Base-by-base conservation (phyloP, 1,284 basidiomycete species). In the Cystobasidium sp. region DNA sequence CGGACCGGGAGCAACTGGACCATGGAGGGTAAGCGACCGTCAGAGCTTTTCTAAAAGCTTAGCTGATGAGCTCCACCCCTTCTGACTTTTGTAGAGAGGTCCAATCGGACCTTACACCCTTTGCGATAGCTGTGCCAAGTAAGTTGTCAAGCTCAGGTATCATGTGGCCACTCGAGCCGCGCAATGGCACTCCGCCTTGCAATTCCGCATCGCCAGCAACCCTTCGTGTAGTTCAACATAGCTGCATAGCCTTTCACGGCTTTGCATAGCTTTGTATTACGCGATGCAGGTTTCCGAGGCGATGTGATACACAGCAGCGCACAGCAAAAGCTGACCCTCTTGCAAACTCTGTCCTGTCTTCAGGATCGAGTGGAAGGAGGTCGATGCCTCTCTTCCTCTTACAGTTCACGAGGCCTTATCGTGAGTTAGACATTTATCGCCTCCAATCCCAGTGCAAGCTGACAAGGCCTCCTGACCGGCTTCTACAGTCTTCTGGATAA, bases 331-430 rank as follows among this genome's bases (percentile, higher is more conserved):
- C 31, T 31, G 5, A 31, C 31, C 31, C 31, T 31, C 31, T 31
- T 5, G 2, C 31, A 31, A 31, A 31, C 1, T 31, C 8, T 47
- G 8, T 9, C 24, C 16, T 63, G 44, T 18, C 1, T 22, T 51
- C 18, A 55, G 44, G 12, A 59, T 73, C 18, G 24, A 49, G 3
- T 73, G 70, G 70, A 56, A 66, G 39, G 39, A 62, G 16, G 63
- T 58, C 6, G 61, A 47, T 22, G 52, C 31, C 3, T 52, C 51
- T 43, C 16, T 62, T 1, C 63, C 63, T 22, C 24, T 39, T n/a
- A 58, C 18, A n/a, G 22, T 66, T 31, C 70, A 73, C 55, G 70
- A 73, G 51, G 70, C 70, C 12, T 22, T 73, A 16, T 73, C 70
- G 70, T 73, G 24, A 65, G 69, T 72, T 20, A 22, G 18, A 39